Evolutionary conservation across 2,329 filamentous ascomycete genomes (phyloP).

Genomic region (Epichloe amarillans): DNA sequence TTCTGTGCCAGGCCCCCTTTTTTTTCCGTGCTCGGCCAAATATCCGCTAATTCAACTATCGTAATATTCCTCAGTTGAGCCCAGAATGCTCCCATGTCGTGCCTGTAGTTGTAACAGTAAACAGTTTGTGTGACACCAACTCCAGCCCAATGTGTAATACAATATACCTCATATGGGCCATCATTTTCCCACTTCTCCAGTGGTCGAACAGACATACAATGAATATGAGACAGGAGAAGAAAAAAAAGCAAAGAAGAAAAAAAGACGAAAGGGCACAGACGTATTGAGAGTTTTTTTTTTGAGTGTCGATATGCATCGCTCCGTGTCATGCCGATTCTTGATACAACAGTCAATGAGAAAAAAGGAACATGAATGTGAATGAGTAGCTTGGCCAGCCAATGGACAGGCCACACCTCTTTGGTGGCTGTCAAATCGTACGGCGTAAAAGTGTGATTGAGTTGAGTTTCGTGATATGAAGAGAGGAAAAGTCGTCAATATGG

Average conservation of each 20-base stretch:
- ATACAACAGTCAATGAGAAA: slow-evolving; percentile 23
- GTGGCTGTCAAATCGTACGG: slow-evolving; percentile 5
- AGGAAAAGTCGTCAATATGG: background rate
- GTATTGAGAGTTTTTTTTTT: background rate
- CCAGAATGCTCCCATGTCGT: slow-evolving; percentile 21
- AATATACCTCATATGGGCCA: slow-evolving; percentile 12
- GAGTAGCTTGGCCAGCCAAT: background rate
- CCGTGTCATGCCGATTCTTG: slow-evolving; percentile 33
- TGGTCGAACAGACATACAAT: slow-evolving; percentile 12
- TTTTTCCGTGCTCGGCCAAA: slow-evolving; percentile 4
- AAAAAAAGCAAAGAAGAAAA: slow-evolving; percentile 11
- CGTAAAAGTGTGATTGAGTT: slow-evolving; percentile 7
- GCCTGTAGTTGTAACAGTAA: slow-evolving; percentile 12
- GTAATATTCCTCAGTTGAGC: slow-evolving; percentile 15
- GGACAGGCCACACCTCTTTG: background rate
- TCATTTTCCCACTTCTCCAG: slow-evolving; percentile 12
- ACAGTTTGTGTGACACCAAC: slow-evolving; percentile 16
- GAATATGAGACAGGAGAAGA: slow-evolving; percentile 7
- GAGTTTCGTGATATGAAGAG: background rate
- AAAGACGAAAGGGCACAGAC: slow-evolving; percentile 7
- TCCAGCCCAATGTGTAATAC: slow-evolving; percentile 19
- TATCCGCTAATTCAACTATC: slow-evolving; percentile 16
- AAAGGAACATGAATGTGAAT: slow-evolving; percentile 5
- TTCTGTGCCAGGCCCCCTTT: slow-evolving; percentile 3
- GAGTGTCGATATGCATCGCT: slow-evolving; percentile 38